phyloP scores from a whole-genome alignment of 1,284 basidiomycete genomes.

The Papiliotrema flavescens region DNA sequence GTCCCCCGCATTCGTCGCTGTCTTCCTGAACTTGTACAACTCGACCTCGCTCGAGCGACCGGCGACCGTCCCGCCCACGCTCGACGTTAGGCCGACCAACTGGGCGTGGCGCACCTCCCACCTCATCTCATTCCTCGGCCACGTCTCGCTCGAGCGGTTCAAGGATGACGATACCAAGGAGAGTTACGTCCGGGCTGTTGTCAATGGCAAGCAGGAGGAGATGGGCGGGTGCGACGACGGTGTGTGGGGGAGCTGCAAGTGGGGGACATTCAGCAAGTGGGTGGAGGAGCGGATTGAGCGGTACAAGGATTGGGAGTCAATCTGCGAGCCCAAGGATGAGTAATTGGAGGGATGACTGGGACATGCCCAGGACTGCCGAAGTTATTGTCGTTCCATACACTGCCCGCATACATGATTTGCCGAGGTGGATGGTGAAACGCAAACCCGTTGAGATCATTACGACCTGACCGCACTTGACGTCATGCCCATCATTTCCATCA shows the following conservation, averaged over 20 bases:
- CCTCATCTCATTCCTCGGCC: constrained; percentile 51
- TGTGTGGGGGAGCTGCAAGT: constrained; percentile 39
- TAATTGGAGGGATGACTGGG: not conserved
- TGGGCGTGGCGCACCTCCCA: constrained; percentile 49
- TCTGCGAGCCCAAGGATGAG: constrained; percentile 21
- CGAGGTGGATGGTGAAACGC: too few relatives aligned
- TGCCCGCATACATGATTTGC: too few relatives aligned
- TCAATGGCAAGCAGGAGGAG: constrained; percentile 49
- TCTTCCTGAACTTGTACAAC: constrained; percentile 51
- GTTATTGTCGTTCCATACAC: too few relatives aligned
- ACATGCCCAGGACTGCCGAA: too few relatives aligned
- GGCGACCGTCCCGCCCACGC: constrained; percentile 30
- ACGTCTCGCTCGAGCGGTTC: constrained; percentile 50
- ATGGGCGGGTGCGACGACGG: constrained; percentile 48
- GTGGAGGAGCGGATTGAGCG: constrained; percentile 36
- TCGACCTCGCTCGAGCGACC: constrained; percentile 28
- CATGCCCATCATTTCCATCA: too few relatives aligned
- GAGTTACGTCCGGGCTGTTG: constrained; percentile 46
- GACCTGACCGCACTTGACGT: too few relatives aligned
- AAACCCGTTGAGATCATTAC: too few relatives aligned
- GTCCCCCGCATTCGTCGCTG: constrained; percentile 50
- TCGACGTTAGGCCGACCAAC: constrained; percentile 33
- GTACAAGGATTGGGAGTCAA: constrained; percentile 40
- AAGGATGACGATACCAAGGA: constrained; percentile 5
- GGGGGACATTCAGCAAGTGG: constrained; percentile 40